These are phyloP conservation scores for Calonectria pseudoturangicola DNA, from an alignment of 2,329 filamentous ascomycete genomes.

Conservation along the genomic window DNA sequence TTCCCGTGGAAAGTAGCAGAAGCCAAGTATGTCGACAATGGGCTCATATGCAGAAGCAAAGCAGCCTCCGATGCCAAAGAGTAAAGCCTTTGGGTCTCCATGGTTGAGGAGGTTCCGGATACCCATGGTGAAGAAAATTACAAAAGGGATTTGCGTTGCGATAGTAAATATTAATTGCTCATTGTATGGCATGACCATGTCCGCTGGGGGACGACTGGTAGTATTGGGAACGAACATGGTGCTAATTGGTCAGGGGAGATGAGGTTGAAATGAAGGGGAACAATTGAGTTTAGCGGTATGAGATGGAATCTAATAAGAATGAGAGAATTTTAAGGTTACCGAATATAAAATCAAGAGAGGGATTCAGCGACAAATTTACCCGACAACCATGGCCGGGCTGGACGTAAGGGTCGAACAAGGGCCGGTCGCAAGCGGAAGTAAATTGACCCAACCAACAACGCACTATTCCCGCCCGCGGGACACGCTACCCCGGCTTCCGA, in stretches of 20 bases:
- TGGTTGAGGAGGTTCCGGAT: slow-evolving; percentile 11
- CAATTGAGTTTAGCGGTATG: not conserved
- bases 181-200: slow-evolving; percentile 25
- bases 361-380: no score
- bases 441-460: not conserved
- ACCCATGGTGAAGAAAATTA: slow-evolving; percentile 16
- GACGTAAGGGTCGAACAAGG: no score
- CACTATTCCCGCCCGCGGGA: not conserved
- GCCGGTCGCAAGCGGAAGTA: no score
- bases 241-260: not conserved
- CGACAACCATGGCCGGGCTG: no score
- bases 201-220: slow-evolving; percentile 24
- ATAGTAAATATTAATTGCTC: slow-evolving; percentile 29
- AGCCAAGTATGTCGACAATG: slow-evolving; percentile 23
- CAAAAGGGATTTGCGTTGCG: slow-evolving; percentile 22
- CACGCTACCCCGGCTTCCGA: not conserved
- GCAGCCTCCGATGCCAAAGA: slow-evolving; percentile 23
- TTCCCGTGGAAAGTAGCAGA: slow-evolving; percentile 25
- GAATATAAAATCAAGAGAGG: no score
- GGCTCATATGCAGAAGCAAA: slow-evolving; percentile 26
- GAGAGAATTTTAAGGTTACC: not conserved
- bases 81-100: slow-evolving; percentile 20
- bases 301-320: no score
- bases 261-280: not conserved
- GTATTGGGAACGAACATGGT: slow-evolving; percentile 29